Evolutionary conservation across 805 yeast species (phyloP).

Genomic region (Candida mattraensis): DNA sequence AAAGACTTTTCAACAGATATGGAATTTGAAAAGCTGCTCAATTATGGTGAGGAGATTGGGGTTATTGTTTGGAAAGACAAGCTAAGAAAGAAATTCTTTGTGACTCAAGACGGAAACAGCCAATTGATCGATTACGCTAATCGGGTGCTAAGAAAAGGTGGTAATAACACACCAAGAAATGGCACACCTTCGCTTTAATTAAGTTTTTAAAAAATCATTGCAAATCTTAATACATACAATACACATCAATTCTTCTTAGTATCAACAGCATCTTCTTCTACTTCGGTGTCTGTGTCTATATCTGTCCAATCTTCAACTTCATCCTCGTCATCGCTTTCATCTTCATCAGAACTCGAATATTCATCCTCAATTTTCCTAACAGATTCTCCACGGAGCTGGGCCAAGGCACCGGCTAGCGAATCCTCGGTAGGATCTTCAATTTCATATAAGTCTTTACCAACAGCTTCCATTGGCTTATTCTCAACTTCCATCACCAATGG

Average conservation of each 20-base stretch:
- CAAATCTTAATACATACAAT: constrained; percentile 2
- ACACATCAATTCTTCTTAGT: constrained; percentile 6
- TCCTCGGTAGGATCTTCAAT: constrained; percentile 76
- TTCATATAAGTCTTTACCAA: constrained; percentile 46
- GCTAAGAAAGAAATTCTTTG: constrained; percentile 70
- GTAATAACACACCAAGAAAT: constrained; percentile 10
- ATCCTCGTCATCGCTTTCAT: constrained; percentile 33
- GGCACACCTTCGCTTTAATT: constrained; percentile 9
- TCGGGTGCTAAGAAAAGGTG: constrained; percentile 44
- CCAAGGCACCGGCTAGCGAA: constrained; percentile 72
- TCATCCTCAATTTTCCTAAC: constrained; percentile 40
- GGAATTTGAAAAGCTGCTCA: constrained; percentile 70
- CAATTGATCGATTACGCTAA: constrained; percentile 92
- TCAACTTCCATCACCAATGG: constrained; percentile 71
- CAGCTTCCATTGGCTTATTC: constrained; percentile 50
- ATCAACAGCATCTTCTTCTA: constrained; percentile 40
- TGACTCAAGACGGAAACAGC: constrained; percentile 79
- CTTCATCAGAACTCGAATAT: constrained; percentile 44
- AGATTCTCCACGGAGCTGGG: constrained; percentile 62
- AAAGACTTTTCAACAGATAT: constrained; percentile 77
- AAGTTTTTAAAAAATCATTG: constrained; percentile 4
- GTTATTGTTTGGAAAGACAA: constrained; percentile 87
- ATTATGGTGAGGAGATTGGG: constrained; percentile 88
- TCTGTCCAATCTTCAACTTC: constrained; percentile 44
- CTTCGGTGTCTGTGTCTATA: constrained; percentile 65